Evolutionary conservation across 441 rosid species (phyloP).

Genomic region (Euphorbia corollata): DNA sequence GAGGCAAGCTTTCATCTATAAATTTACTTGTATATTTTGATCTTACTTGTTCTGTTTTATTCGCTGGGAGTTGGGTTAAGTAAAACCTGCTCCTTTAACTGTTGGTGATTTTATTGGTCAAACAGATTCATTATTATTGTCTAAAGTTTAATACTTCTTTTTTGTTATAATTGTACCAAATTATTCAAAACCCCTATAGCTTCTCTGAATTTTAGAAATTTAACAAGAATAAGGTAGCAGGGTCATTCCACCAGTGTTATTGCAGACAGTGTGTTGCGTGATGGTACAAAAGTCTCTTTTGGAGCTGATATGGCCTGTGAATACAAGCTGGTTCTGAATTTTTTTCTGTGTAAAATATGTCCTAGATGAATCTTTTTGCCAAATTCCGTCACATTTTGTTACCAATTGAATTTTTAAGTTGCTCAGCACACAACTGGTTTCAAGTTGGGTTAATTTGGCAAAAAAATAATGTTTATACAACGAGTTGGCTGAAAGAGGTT

Average conservation of each 20-base stretch:
- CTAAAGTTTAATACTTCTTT: neutral
- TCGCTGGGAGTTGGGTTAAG: neutral
- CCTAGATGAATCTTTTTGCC: neutral
- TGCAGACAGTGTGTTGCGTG: neutral
- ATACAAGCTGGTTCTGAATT: neutral
- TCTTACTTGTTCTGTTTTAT: slow-evolving; percentile 1
- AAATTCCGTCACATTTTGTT: neutral
- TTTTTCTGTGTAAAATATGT: neutral
- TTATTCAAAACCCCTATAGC: neutral
- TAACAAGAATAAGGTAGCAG: neutral
- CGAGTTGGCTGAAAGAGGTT: neutral
- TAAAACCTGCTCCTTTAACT: neutral
- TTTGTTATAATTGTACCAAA: neutral
- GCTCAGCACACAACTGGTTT: neutral
- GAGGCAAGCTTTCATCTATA: slow-evolving; percentile 14
- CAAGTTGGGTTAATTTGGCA: neutral
- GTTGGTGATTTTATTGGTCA: slow-evolving; percentile 4
- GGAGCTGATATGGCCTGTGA: neutral
- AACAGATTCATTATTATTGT: neutral
- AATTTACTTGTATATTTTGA: neutral
- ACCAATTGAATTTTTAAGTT: neutral
- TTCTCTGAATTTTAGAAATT: neutral
- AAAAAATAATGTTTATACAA: neutral
- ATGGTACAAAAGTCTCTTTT: neutral
- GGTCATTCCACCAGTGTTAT: neutral